Conservation (phyloP, 257 asterid species). For the Scutellaria minor region DNA sequence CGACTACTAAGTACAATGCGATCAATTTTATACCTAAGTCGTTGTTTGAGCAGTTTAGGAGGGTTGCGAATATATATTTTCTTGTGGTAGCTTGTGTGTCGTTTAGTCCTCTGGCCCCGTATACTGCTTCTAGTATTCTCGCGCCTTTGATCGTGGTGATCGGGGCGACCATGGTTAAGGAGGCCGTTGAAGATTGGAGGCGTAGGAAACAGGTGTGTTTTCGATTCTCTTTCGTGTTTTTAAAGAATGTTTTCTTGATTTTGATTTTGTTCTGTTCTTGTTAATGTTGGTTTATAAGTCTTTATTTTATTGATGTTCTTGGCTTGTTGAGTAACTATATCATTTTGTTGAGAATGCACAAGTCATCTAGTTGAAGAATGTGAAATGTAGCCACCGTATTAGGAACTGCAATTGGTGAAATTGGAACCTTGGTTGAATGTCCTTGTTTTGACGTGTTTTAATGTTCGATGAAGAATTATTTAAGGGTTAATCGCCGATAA, state of each 20-base stretch:
- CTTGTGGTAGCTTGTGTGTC: conserved; percentile 91
- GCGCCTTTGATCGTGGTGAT: conserved; percentile 81
- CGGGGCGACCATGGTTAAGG: conserved; percentile 94
- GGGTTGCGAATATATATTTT: conserved; percentile 94
- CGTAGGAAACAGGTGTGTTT: conserved; percentile 74
- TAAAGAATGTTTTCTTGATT: not conserved
- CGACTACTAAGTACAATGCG: conserved; percentile 84
- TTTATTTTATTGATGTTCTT: not conserved
- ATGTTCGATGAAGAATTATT: not conserved
- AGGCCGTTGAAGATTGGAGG: conserved; percentile 95
- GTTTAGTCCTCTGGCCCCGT: conserved; percentile 83
- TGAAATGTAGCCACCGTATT: conserved; percentile 6
- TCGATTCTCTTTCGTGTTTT: not conserved
- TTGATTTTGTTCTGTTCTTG: conserved; percentile 1
- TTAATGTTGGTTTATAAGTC: not conserved
- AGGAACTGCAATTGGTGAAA: conserved; percentile 1
- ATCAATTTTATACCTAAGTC: conserved; percentile 87
- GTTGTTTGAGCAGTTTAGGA: conserved; percentile 94
- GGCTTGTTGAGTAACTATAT: not conserved
- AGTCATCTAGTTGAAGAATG: conserved; percentile 3
- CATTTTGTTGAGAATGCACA: conserved; percentile 11
- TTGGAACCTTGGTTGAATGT: conserved; percentile 6
- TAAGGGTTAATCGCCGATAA: too few relatives aligned
- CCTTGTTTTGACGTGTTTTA: not conserved
- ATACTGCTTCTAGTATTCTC: conserved; percentile 72